Evolutionary conservation across 2,329 filamentous ascomycete species (phyloP), one percentile per base, ranked within the genome.

Genomic region (Hymenoscyphus salicellus): DNA sequence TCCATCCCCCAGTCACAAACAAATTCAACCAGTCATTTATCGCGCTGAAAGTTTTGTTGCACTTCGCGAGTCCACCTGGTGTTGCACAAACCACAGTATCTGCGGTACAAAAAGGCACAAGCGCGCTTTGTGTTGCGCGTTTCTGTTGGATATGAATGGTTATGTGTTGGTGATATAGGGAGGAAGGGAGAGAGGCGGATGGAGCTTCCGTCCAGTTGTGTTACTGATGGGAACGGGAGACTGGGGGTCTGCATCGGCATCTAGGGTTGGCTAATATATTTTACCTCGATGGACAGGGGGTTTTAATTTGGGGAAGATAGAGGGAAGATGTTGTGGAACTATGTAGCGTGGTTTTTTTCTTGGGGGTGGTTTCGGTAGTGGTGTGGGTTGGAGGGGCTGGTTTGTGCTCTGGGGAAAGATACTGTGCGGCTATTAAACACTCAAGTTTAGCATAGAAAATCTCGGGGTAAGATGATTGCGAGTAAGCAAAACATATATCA

Each of bases 1-100:
- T 41, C 32, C 32, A 5, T 8, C 1, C 32, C 32, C 6, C 32
- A 32, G 30, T 7, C 30, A n/a, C n/a, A n/a, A n/a, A n/a, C n/a
- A n/a, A n/a, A 32, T 32, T 32, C 30, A 32, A 32, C 30, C 30
- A 32, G 30, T 32, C 30, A 32, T 32, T 32, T 32, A 32, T 4
- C 7, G 30, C 3, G 30, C 30, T 4, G 32, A 33, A 26, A 28
- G n/a, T 63, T 66, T 65, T 69, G 68, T 69, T 69, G 68, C 66
- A 66, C 46, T 43, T 68, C 67, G 66, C 66, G 65, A 14, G 33
- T 46, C 46, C 49, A 56, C 43, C 59, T 55, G 7, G 43, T 33
- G 59, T 61, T 36, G 28, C 20, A 57, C 52, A 62, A 30, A 30
- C 3, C 28, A 30, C 3, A 30, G 28, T n/a, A n/a, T n/a, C n/a